phyloP scores from a whole-genome alignment of 495 filamentous ascomycete species.

The Venustampulla echinocandica region DNA sequence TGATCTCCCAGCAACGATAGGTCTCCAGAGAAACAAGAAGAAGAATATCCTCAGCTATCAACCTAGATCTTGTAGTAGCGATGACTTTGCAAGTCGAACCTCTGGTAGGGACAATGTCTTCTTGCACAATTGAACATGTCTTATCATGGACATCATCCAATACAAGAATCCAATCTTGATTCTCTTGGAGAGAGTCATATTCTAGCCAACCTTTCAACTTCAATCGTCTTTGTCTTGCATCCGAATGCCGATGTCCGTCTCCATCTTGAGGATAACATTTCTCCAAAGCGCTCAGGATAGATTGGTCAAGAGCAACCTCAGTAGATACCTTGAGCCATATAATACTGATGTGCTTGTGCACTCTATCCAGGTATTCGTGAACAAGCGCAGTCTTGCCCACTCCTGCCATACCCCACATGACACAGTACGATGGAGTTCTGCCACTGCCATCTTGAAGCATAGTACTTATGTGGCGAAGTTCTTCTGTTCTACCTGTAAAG shows the following conservation, averaged over 20 bases:
- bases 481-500: background rate
- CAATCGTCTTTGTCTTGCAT: background rate
- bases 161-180: background rate
- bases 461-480: background rate
- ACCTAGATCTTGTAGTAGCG: background rate
- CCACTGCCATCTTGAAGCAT: background rate
- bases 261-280: background rate
- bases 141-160: background rate
- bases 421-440: background rate
- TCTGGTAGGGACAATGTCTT: background rate
- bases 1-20: slow-evolving; percentile 1
- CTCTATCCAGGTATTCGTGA: background rate
- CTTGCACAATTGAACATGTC: background rate
- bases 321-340: slow-evolving; percentile 1
- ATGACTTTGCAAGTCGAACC: background rate
- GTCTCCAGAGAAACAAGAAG: background rate
- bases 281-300: background rate
- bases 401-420: slow-evolving; percentile 2
- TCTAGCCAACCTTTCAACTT: background rate
- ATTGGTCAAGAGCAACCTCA: background rate
- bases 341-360: background rate
- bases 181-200: background rate
- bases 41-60: background rate
- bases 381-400: background rate
- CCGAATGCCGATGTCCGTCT: background rate